phyloP scores from a whole-genome alignment of 2,329 filamentous ascomycete species.

The Tolypocladium tundrense region DNA sequence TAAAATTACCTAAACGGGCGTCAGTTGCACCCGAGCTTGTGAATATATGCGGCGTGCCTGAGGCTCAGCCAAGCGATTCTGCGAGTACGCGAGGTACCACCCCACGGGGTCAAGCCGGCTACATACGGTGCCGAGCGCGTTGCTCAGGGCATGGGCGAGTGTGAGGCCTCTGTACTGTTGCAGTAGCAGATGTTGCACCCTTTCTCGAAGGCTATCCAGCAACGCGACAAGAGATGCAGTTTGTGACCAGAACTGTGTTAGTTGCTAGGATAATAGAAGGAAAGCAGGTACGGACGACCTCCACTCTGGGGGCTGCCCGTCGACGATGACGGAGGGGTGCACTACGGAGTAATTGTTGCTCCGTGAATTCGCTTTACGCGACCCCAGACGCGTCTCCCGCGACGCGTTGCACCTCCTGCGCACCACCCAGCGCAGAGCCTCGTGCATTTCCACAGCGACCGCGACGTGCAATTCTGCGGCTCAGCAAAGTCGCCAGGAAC shows the following conservation, averaged over 20 bases:
- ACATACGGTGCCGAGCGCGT: neutral
- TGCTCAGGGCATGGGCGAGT: neutral
- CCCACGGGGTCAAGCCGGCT: neutral
- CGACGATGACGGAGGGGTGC: no score
- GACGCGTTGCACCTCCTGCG: neutral
- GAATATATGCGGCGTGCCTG: neutral
- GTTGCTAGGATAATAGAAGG: no score
- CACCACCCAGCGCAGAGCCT: neutral
- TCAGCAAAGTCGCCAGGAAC: neutral
- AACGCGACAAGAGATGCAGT: no score
- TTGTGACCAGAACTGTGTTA: no score
- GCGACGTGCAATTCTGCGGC: neutral
- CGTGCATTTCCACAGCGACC: neutral
- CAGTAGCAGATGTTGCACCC: no score
- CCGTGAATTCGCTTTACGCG: neutral
- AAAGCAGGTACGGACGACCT: no score
- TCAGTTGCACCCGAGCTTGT: neutral
- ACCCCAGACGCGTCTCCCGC: neutral
- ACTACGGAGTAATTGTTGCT: no score
- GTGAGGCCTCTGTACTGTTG: no score
- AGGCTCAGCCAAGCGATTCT: neutral
- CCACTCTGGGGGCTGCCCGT: no score
- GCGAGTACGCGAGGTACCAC: neutral
- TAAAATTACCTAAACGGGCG: neutral
- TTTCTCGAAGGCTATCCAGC: no score